Evolutionary conservation across 78 protist genomes (phyloP), one percentile per base, ranked within the genome.

Genomic region (Tieghemostelium lacteum): DNA sequence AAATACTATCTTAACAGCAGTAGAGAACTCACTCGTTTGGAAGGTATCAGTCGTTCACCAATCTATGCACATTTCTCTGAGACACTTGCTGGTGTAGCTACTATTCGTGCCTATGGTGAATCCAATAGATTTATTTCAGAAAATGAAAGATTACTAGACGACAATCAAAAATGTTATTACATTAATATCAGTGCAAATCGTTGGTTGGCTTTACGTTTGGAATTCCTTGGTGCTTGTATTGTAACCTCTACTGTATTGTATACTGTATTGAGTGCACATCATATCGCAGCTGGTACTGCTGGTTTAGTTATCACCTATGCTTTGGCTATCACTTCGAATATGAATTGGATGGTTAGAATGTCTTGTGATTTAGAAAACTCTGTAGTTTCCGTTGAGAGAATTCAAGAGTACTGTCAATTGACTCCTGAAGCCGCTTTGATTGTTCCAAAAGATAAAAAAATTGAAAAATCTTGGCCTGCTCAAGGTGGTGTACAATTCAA

Each of bases 1-100:
- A 17, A 39, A n/a, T 93, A 63, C 67, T 98, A 80, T 88, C 63
- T 66, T 36, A 37, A 64, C 28, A 71, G 96, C 12, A 26, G 95
- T 7, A 83, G 98, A 39, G 99, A 95, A 64, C 57, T 94, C 26
- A 94, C 94, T 85, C 94, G 97, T 24, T 40, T 97, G 4, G 99
- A 96, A n/a, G 63, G 94, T 29, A 36, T 94, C 20, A 19, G 97
- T 24, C 73, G 98, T 37, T 89, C 98, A 12, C 99, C 99, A 8
- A 39, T 97, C 62, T 95, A 75, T 62, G 54, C 98, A 22, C 69
- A 75, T 60, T 97, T 98, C 93, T n/a, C 92, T 4, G 97, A 95
- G 33, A 88, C 97, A 12, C 83, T 98, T 28, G 70, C 73, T 36
- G 99, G 99, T 58, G 92, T 96, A 29, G 22, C 97, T 8, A 96